Conservation (phyloP, 306 rosid genomes). For the Pterocarpus macrocarpus region DNA sequence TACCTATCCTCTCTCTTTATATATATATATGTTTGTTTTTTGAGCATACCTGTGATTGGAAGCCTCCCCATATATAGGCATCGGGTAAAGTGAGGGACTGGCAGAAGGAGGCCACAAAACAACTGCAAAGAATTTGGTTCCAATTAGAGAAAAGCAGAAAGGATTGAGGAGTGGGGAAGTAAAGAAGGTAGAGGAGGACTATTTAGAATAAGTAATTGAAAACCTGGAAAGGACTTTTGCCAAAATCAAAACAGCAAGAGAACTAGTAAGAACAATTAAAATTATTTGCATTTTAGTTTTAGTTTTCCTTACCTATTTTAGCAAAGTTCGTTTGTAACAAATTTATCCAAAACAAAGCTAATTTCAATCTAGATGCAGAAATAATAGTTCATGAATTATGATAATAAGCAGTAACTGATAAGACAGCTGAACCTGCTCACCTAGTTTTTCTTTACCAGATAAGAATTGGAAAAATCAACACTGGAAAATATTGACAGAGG, state of each 20-base stretch:
- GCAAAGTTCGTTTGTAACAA: conserved; percentile 6
- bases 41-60: conserved; percentile 85
- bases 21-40: not conserved
- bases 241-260: conserved; percentile 20
- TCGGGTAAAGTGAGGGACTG: conserved; percentile 76
- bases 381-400: not conserved
- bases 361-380: conserved; percentile 10
- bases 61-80: conserved; percentile 95
- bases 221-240: conserved; percentile 24
- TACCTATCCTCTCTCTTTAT: conserved; percentile 20
- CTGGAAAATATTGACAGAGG: not conserved
- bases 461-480: conserved; percentile 23
- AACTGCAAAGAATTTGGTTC: conserved; percentile 62
- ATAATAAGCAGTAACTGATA: conserved; percentile 20
- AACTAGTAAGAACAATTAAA: not conserved
- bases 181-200: conserved; percentile 7
- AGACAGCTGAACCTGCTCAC: not conserved
- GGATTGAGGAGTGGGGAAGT: conserved; percentile 1
- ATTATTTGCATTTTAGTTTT: not conserved
- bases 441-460: not conserved
- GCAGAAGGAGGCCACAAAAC: conserved; percentile 97
- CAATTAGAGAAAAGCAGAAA: conserved; percentile 36
- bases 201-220: not conserved
- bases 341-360: not conserved
- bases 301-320: not conserved